phyloP scores from a whole-genome alignment of 106 monocot genomes.

The Amphibolis antarctica region DNA sequence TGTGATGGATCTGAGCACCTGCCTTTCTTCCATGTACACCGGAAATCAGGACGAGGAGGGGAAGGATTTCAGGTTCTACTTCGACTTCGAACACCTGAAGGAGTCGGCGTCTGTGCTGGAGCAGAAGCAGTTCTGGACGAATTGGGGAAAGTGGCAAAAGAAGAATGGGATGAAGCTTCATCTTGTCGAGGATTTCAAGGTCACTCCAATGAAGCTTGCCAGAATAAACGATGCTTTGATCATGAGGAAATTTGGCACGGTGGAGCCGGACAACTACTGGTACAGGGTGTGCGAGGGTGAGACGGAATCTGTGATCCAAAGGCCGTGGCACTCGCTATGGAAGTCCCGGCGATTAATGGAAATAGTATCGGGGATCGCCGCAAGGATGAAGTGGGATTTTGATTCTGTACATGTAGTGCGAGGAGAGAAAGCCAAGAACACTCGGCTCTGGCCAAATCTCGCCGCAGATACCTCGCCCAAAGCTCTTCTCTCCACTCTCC shows the following conservation, averaged over 20 bases:
- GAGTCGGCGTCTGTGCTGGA: conserved; percentile 71
- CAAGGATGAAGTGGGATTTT: conserved; percentile 86
- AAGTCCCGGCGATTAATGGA: conserved; percentile 78
- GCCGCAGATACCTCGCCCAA: conserved; percentile 70
- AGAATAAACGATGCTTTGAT: conserved; percentile 44
- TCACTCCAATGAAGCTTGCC: conserved; percentile 77
- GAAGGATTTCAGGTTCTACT: conserved; percentile 91
- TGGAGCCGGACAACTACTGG: conserved; percentile 88
- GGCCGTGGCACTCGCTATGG: conserved; percentile 84
- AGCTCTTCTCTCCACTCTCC: conserved; percentile 34
- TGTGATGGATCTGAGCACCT: conserved; percentile 76
- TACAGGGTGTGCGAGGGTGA: conserved; percentile 89
- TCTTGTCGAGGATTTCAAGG: conserved; percentile 62
- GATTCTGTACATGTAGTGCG: conserved; percentile 74
- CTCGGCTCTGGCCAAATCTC: conserved; percentile 70
- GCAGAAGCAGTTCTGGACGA: conserved; percentile 66
- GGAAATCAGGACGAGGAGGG: conserved; percentile 59
- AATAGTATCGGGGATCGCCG: conserved; percentile 65
- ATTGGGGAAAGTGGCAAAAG: conserved; percentile 79
- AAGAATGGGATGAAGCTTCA: conserved; percentile 40
- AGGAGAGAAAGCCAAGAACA: conserved; percentile 73
- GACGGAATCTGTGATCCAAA: conserved; percentile 60
- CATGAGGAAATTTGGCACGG: conserved; percentile 74
- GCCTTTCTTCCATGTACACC: conserved; percentile 49
- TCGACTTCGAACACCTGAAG: conserved; percentile 87